Evolutionary conservation across 768 basidiomycete species (phyloP).

Genomic region (Fomitopsis serialis): DNA sequence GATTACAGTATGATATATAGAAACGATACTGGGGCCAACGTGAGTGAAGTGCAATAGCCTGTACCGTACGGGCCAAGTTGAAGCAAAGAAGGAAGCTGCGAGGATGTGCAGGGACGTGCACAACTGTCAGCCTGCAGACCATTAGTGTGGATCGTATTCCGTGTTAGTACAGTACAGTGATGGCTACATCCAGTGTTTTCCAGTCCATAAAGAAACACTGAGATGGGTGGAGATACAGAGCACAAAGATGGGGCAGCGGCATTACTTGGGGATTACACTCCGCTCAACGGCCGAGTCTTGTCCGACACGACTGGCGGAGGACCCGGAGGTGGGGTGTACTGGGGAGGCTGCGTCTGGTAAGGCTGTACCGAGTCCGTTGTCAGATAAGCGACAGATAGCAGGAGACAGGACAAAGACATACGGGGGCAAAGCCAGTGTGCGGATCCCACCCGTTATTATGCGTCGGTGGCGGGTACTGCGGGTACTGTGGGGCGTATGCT

Average conservation of each 20-base stretch:
- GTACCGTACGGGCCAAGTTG: no score
- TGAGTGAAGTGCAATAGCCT: no score
- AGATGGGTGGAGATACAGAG: no score
- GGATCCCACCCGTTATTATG: slow-evolving; percentile 7
- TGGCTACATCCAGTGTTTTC: neutral
- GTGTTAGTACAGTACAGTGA: neutral
- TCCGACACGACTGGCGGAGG: neutral
- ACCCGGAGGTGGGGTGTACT: slow-evolving; percentile 9
- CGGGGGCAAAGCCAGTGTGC: slow-evolving; percentile 10
- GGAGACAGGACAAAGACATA: slow-evolving; percentile 1
- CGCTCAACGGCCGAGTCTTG: neutral
- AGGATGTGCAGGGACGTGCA: no score
- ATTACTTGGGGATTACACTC: neutral
- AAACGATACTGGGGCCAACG: no score
- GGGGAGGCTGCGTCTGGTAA: slow-evolving; percentile 1
- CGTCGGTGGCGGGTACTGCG: slow-evolving; percentile 9
- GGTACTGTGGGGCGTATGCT: neutral
- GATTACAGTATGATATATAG: no score
- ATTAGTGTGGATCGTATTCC: neutral
- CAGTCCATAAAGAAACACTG: neutral
- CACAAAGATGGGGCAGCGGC: neutral
- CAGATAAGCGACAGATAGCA: neutral
- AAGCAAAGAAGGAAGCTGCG: no score
- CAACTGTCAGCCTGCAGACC: no score
- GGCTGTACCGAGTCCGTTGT: neutral